Percentiles rank a stretch among this genome's conserved stretches.
These are phyloP conservation scores for Halenospora varia DNA, from an alignment of 495 filamentous ascomycete genomes.

Conservation along the genomic window DNA sequence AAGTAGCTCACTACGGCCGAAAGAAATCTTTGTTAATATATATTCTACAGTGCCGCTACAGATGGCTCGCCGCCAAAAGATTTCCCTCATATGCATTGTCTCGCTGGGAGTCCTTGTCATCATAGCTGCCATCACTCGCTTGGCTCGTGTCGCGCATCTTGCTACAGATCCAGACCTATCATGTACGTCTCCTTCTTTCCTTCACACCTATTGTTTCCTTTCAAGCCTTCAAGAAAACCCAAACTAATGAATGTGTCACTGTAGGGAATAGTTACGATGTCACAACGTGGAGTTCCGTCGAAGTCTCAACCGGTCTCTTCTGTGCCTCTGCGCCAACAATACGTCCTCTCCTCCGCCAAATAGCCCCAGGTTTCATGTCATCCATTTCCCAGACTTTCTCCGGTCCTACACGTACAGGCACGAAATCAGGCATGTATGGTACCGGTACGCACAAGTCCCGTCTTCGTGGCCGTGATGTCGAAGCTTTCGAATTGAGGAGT, in stretches of 20 bases:
- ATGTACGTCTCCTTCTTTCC: constrained; percentile 1
- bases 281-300: constrained; percentile 15
- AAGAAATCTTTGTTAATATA: background rate
- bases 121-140: background rate
- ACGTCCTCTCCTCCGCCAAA: constrained; percentile 13
- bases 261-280: constrained; percentile 10
- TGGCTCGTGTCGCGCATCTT: background rate
- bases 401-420: background rate
- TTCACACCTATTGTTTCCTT: background rate
- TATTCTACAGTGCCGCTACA: constrained; percentile 11
- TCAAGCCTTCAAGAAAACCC: background rate
- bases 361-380: constrained; percentile 10
- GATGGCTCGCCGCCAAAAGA: constrained; percentile 10
- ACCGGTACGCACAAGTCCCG: background rate
- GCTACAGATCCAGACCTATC: background rate
- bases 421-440: background rate
- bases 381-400: background rate
- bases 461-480: background rate
- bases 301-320: constrained; percentile 11
- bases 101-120: constrained; percentile 10
- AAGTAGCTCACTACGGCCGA: background rate
- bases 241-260: background rate
- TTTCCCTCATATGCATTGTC: constrained; percentile 4
- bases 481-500: background rate
- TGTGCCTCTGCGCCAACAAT: constrained; percentile 11